Conservation (phyloP, 2,329 filamentous ascomycete species). For the Septoria linicola region DNA sequence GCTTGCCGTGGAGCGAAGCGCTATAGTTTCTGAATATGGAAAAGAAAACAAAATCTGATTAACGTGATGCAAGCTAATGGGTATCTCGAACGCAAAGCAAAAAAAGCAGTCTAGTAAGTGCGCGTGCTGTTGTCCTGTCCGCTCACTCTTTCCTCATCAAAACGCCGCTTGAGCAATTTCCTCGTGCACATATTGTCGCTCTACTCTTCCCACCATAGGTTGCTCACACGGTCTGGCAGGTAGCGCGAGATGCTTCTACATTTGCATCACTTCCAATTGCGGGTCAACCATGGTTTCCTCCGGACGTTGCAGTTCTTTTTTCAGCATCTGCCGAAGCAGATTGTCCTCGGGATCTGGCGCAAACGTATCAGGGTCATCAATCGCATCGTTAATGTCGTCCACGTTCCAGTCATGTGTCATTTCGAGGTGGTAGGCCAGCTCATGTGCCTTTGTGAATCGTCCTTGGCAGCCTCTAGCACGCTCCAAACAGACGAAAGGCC, state of each 20-base stretch:
- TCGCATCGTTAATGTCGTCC: constrained; percentile 42
- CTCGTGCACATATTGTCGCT: too few species aligned
- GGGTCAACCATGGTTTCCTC: not conserved
- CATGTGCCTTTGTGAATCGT: constrained; percentile 58
- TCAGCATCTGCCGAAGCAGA: constrained; percentile 6
- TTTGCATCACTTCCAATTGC: constrained; percentile 2
- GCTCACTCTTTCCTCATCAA: not conserved
- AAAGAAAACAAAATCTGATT: too few species aligned
- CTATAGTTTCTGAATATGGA: too few species aligned
- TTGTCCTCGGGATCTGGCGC: constrained; percentile 1
- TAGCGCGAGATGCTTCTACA: not conserved
- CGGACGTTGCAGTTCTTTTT: constrained; percentile 2
- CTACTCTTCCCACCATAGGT: too few species aligned
- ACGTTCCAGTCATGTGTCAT: constrained; percentile 44
- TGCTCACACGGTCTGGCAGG: not conserved
- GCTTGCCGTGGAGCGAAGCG: too few species aligned
- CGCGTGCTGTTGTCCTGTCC: not conserved
- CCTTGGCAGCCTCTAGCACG: constrained; percentile 47
- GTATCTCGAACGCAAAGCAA: too few species aligned
- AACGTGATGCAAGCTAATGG: too few species aligned
- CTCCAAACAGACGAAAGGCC: constrained; percentile 54
- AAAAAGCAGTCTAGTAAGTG: constrained; percentile 1
- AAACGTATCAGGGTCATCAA: constrained; percentile 22
- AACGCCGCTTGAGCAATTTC: too few species aligned
- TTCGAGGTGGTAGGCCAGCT: constrained; percentile 58